Evolutionary conservation across 352 stramenopile species (phyloP), one percentile per base, ranked within the genome.

Genomic region (Globisporangium echinulatum): DNA sequence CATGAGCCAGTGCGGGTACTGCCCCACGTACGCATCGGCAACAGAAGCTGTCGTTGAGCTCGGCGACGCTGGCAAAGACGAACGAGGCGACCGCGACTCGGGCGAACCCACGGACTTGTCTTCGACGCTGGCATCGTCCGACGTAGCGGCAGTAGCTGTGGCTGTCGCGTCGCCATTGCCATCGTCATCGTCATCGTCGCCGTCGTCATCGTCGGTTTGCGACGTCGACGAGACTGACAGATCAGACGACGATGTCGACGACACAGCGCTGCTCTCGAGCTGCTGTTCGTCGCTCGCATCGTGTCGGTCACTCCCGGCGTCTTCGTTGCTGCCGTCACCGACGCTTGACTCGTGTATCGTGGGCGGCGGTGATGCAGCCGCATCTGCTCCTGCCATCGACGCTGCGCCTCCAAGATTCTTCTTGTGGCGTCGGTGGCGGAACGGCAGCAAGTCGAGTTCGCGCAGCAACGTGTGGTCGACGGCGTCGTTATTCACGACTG

Each of bases 381-480:
- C 42, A 19, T 25, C 43, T 36, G 8, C 47, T 7, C 6, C 48
- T 36, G 37, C 14, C 15, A 39, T n/a, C 11, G 25, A 13, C 51
- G 17, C 17, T 19, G 17, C 17, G 17, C 17, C 17, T 19, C 17
- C 17, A 19, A 19, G 0, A 19, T 19, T 19, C 17, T 52, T 56
- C 52, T 46, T 74, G 51, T 69, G 65, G 10, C 69, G 54, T 33
- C 64, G 71, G 58, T 79, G 60, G 38, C 78, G 72, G 25, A 77
- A 75, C 3, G 81, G 82, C n/a, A 89, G 54, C 7, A 92, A 11
- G 38, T 82, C 63, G 37, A 89, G 68, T 47, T 90, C 79, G 0
- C 72, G 73, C 49, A 90, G 61, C 19, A 92, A 56, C 5, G 75
- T 83, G 52, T 86, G 77, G 55, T 90, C 80, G 1, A 88, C 59